phyloP scores from a whole-genome alignment of 306 rosid genomes.

The Rosa rugosa region DNA sequence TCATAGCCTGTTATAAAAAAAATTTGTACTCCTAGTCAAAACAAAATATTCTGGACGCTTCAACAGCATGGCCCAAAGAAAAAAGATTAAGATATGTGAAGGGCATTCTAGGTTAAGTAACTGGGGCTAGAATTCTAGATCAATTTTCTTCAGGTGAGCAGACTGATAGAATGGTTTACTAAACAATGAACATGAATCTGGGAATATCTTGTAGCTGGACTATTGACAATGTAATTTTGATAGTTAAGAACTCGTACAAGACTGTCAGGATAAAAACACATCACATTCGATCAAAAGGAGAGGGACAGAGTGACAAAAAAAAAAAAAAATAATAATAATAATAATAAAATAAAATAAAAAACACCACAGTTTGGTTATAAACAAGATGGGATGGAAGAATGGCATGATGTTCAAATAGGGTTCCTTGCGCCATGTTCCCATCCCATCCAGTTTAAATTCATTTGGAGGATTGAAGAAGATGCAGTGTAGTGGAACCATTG shows the following conservation, averaged over 20 bases:
- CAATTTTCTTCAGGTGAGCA: neutral
- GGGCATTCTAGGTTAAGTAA: neutral
- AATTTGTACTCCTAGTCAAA: conserved; percentile 54
- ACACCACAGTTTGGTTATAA: neutral
- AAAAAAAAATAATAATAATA: too few species aligned
- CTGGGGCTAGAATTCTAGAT: neutral
- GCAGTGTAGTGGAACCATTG: neutral
- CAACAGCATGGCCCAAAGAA: conserved; percentile 5
- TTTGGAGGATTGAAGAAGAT: neutral
- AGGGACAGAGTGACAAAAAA: neutral
- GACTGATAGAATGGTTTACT: neutral
- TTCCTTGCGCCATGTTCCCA: neutral
- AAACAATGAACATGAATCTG: neutral
- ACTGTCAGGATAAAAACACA: neutral
- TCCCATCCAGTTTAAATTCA: neutral
- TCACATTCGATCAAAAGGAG: neutral
- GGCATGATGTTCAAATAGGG: neutral
- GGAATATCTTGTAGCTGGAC: neutral
- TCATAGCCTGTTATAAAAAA: conserved; percentile 54
- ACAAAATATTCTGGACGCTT: conserved; percentile 18
- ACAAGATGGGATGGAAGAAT: neutral
- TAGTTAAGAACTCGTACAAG: conserved; percentile 6
- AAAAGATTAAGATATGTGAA: neutral
- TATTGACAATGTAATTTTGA: neutral
- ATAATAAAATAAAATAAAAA: too few species aligned